Conservation (phyloP, 2,329 filamentous ascomycete genomes). For the Aspergillus arachidicola region DNA sequence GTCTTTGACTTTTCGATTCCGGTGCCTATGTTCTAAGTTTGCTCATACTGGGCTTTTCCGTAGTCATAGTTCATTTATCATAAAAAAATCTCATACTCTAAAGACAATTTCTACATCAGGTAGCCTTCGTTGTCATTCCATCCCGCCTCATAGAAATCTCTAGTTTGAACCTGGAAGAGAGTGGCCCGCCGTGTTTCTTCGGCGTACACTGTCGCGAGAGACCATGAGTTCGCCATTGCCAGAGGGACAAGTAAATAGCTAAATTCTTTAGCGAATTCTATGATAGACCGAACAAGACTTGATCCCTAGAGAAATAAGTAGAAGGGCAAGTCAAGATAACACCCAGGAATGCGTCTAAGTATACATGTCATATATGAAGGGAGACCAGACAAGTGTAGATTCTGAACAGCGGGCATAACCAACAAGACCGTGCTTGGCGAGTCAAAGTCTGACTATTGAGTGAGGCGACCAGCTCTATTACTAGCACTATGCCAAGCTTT, state of each 20-base stretch:
- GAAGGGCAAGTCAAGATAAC: not conserved
- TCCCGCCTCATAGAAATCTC: not conserved
- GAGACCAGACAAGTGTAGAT: not conserved
- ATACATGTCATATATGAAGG: constrained; percentile 7
- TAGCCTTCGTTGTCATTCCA: not conserved
- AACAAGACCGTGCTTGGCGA: not conserved
- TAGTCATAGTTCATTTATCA: not conserved
- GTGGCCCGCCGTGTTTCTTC: not conserved
- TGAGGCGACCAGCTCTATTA: not conserved
- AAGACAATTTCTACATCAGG: not conserved
- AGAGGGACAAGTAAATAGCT: not conserved
- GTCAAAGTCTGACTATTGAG: not conserved
- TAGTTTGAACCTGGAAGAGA: not conserved
- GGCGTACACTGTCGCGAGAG: not conserved
- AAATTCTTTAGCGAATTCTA: not conserved
- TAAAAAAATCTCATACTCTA: not conserved
- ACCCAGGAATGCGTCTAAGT: constrained; percentile 16
- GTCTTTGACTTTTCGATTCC: not conserved
- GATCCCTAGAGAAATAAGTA: not conserved
- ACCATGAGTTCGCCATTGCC: not conserved
- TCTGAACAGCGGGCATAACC: constrained; percentile 1
- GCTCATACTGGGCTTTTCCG: not conserved
- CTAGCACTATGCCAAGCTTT: constrained; percentile 8
- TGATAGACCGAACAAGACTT: not conserved
- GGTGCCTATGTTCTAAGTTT: not conserved